Conservation (phyloP, 148 eudicot genomes). For the Chenopodium formosanum region DNA sequence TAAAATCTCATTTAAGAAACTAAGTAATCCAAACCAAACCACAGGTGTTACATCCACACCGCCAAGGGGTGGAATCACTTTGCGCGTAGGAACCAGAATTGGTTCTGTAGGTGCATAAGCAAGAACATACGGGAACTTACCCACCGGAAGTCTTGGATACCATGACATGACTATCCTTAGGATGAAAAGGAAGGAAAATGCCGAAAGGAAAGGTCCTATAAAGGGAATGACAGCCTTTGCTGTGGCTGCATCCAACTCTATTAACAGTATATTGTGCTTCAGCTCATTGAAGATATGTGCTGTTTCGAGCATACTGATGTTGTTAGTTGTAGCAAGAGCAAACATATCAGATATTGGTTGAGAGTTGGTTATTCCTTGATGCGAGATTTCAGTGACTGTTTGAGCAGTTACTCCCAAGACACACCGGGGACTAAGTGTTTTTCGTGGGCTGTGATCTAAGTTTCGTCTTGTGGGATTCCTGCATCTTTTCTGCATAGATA, state of each 20-base stretch:
- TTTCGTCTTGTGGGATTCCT: slow-evolving; percentile 27
- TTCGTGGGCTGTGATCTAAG: slow-evolving; percentile 12
- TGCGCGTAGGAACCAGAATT: slow-evolving; percentile 65
- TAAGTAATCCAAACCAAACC: slow-evolving; percentile 91
- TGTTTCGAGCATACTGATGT: neutral
- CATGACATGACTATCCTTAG: slow-evolving; percentile 96
- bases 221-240: slow-evolving; percentile 64
- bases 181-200: slow-evolving; percentile 73
- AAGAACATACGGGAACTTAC: slow-evolving; percentile 74
- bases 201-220: slow-evolving; percentile 83
- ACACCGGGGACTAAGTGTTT: slow-evolving; percentile 31
- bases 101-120: slow-evolving; percentile 98
- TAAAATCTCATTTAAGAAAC: slow-evolving; percentile 83
- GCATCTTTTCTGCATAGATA: slow-evolving; percentile 32
- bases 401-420: slow-evolving; percentile 18
- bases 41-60: slow-evolving; percentile 98
- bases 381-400: slow-evolving; percentile 24
- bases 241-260: slow-evolving; percentile 80
- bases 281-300: slow-evolving; percentile 25
- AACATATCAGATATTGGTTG: neutral
- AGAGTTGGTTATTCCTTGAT: slow-evolving; percentile 16
- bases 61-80: slow-evolving; percentile 79
- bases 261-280: slow-evolving; percentile 36
- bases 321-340: slow-evolving; percentile 8
- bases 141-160: slow-evolving; percentile 94